Evolutionary conservation across 441 rosid species (phyloP), one percentile per base, ranked within the genome.

Genomic region (Gossypium armourianum): DNA sequence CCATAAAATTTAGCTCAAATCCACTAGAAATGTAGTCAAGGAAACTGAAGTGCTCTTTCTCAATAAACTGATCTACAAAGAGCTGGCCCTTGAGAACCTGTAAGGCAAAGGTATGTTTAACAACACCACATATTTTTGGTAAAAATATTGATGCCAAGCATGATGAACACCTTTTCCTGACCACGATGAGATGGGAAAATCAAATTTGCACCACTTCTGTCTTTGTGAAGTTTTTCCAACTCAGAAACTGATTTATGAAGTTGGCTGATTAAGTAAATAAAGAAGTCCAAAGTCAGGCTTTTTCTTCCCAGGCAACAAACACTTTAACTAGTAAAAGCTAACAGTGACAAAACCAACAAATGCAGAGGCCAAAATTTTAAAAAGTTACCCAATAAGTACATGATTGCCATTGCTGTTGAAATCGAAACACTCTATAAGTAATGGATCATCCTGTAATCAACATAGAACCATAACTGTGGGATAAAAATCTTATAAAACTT

Each of bases 21-120:
- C 96, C 95, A 58, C 88, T 84, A n/a, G 97, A 85, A 54, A 90
- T 82, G 79, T 92, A 92, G 78, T 88, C 96, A 70, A 92, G 84
- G 81, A 92, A 90, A 76, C 83, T 90, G 75, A 82, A 76, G 53
- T 86, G 91, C 47, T 80, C 72, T 83, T 83, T 85, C 80, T 90
- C 96, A 62, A 75, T 72, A 77, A 76, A 86, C n/a, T 68, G 80
- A 68, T 90, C 92, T 78, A 92, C 89, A 10, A 86, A 83, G 76
- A 92, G 85, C 82, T 86, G 87, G 67, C 95, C 84, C 80, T 85
- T 88, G 69, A 86, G 69, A 69, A 84, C 83, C 93, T 88, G 72
- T 10, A 8, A 78, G 4, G 71, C 3, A 78, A 81, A 77, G 70
- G 47, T 10, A 52, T 50, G 65, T 45, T 62, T 69, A 52, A 43